Evolutionary conservation across 768 basidiomycete genomes (phyloP).

Genomic region (Steccherinum ochraceum): DNA sequence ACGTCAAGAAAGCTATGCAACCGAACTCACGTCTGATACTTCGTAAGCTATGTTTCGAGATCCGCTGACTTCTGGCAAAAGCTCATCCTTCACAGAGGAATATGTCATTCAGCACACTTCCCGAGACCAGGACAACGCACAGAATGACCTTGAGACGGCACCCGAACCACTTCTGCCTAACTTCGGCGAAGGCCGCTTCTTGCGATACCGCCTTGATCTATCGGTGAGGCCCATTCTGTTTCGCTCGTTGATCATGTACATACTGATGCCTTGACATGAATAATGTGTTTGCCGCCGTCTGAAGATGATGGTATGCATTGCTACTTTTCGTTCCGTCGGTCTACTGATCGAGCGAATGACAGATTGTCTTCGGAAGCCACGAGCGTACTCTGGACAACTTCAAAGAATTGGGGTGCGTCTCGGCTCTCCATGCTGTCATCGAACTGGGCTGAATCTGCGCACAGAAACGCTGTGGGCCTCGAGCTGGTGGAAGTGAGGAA

Average conservation of each 20-base stretch:
- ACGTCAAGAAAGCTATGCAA: constrained; percentile 24
- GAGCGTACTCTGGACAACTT: neutral
- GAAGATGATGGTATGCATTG: neutral
- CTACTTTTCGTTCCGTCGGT: neutral
- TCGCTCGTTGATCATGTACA: neutral
- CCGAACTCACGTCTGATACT: constrained; percentile 23
- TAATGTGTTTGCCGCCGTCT: neutral
- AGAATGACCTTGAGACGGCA: neutral
- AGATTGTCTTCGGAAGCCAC: no score
- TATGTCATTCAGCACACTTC: constrained; percentile 4
- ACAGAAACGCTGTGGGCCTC: neutral
- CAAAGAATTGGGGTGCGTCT: neutral
- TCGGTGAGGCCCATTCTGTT: neutral
- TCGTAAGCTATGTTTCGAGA: constrained; percentile 21
- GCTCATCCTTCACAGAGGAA: constrained; percentile 2
- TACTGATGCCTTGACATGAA: neutral
- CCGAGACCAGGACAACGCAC: neutral
- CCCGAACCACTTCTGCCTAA: constrained; percentile 11
- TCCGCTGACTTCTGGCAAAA: neutral
- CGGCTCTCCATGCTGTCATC: neutral
- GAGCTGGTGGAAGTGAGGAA: neutral
- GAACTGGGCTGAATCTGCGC: neutral
- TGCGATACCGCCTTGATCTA: neutral
- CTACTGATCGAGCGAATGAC: neutral
- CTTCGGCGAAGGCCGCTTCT: constrained; percentile 5